Percentiles rank a stretch among this genome's conserved stretches.
Evolutionary conservation across 495 filamentous ascomycete species (phyloP).

Genomic region (Hypoxylon crocopeplum): DNA sequence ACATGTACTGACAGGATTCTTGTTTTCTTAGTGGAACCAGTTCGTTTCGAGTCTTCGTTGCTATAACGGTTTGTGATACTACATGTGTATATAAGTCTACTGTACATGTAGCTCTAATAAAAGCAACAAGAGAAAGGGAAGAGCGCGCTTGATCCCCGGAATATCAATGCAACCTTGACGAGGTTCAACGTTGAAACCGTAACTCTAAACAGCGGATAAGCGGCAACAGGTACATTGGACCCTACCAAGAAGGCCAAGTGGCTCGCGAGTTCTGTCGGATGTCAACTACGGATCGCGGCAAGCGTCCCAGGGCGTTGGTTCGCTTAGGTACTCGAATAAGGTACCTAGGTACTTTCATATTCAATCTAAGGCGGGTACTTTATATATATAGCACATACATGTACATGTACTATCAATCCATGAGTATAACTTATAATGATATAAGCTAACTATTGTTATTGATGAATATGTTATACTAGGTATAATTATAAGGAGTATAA

Average conservation of each 20-base stretch:
- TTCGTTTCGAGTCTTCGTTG: neutral
- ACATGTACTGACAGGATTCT: conserved; percentile 1
- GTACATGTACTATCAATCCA: too few species aligned
- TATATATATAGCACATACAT: too few species aligned
- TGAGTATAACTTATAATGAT: too few species aligned
- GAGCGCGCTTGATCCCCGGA: neutral
- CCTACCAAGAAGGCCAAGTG: conserved; percentile 17
- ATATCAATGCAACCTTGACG: neutral
- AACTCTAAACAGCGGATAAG: too few species aligned
- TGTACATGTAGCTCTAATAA: too few species aligned
- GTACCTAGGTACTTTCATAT: conserved; percentile 3
- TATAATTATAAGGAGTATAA: too few species aligned
- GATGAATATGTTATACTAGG: too few species aligned
- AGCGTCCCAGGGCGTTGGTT: conserved; percentile 29
- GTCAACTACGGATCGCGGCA: conserved; percentile 21
- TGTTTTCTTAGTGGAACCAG: conserved; percentile 10
- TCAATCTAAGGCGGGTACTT: too few species aligned
- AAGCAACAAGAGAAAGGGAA: neutral
- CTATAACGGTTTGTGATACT: too few species aligned
- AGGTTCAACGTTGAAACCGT: too few species aligned
- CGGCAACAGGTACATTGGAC: conserved; percentile 21
- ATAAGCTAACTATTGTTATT: too few species aligned
- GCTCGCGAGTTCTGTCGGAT: conserved; percentile 1
- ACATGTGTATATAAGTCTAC: too few species aligned
- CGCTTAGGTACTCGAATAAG: conserved; percentile 8